Percentiles rank a stretch among this genome's conserved stretches.
These are phyloP conservation scores for Rehmannia glutinosa DNA, from an alignment of 257 asterid species.

Conservation along the genomic window DNA sequence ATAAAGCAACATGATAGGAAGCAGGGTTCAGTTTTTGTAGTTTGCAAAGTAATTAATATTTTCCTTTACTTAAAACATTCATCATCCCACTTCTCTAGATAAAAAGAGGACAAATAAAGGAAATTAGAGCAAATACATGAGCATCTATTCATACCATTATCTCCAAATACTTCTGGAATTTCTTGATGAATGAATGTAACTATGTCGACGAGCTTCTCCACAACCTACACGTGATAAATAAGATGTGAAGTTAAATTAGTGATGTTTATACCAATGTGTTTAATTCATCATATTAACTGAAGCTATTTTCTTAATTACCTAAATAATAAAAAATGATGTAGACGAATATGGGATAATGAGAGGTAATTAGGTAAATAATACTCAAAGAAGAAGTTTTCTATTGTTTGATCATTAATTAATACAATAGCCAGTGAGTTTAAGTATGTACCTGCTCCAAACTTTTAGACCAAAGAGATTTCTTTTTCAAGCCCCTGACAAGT, in stretches of 20 bases:
- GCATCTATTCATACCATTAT: slow-evolving; percentile 44
- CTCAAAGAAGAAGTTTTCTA: background rate
- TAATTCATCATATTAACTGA: background rate
- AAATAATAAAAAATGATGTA: background rate
- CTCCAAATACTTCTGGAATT: slow-evolving; percentile 76
- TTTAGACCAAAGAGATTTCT: slow-evolving; percentile 98
- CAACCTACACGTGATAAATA: slow-evolving; percentile 45
- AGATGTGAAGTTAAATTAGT: slow-evolving; percentile 9
- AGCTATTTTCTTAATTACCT: background rate
- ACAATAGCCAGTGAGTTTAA: slow-evolving; percentile 5
- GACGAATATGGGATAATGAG: background rate
- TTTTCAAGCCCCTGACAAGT: slow-evolving; percentile 78
- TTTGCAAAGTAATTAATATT: too few species aligned
- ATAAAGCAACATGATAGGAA: too few species aligned
- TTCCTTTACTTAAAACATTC: too few species aligned
- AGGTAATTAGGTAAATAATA: too few species aligned
- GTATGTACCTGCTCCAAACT: slow-evolving; percentile 84
- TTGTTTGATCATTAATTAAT: background rate
- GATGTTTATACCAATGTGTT: background rate
- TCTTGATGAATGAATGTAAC: slow-evolving; percentile 87
- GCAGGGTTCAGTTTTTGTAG: too few species aligned
- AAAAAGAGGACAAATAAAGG: background rate
- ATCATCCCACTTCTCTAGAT: background rate
- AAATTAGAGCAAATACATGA: background rate
- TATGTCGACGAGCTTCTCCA: slow-evolving; percentile 95